Conservation (phyloP, 202 grass and related monocot genomes). For the Panicum hallii region DNA sequence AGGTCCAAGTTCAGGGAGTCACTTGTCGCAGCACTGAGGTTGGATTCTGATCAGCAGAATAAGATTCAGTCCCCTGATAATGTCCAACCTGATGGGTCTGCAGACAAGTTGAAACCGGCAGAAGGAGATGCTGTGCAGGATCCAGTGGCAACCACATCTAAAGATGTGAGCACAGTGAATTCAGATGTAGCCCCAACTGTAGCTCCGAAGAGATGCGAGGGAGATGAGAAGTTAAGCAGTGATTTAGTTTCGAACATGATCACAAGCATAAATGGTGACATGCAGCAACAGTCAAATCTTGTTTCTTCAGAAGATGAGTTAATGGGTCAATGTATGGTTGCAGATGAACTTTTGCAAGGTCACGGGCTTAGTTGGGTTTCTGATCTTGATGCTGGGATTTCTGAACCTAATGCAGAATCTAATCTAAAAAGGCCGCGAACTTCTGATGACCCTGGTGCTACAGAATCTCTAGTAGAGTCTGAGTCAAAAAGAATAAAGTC, state of each 20-base stretch:
- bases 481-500: constrained; percentile 66
- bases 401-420: constrained; percentile 40
- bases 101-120: constrained; percentile 29
- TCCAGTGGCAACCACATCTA: constrained; percentile 26
- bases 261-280: constrained; percentile 26
- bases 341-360: constrained; percentile 95
- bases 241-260: constrained; percentile 41
- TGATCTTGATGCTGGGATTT: constrained; percentile 57
- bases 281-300: constrained; percentile 44
- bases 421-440: constrained; percentile 58
- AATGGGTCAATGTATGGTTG: constrained; percentile 56
- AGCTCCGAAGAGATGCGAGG: constrained; percentile 41
- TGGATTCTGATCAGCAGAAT: constrained; percentile 61
- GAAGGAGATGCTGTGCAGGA: constrained; percentile 23
- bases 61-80: constrained; percentile 51
- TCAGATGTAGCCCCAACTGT: constrained; percentile 35
- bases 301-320: constrained; percentile 57
- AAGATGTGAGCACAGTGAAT: constrained; percentile 38
- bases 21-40: constrained; percentile 63
- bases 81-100: constrained; percentile 42
- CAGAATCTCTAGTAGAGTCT: constrained; percentile 40
- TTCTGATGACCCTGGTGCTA: constrained; percentile 47
- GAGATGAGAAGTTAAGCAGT: constrained; percentile 39
- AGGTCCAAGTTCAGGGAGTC: constrained; percentile 93
- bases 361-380: constrained; percentile 94